Percentiles rank a stretch among this genome's conserved stretches.
phyloP scores from a whole-genome alignment of 176 grass and related monocot species.

The Oryza nivara region DNA sequence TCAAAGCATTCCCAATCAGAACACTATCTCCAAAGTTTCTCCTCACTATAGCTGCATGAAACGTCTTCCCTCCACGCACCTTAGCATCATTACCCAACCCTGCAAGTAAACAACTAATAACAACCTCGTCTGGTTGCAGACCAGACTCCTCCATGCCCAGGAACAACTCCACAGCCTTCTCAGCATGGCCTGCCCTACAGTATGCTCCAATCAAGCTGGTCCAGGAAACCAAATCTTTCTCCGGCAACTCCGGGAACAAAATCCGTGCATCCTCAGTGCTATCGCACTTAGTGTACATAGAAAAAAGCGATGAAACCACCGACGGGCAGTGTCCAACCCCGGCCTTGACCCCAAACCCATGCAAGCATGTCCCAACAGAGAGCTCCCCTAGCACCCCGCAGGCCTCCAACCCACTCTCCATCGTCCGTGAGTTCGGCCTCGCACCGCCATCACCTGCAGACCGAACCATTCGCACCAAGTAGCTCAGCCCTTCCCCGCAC shows the following conservation, averaged over 20 bases:
- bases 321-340: constrained; percentile 31
- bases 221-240: constrained; percentile 79
- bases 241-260: constrained; percentile 57
- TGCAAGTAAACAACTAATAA: constrained; percentile 61
- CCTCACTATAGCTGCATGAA: constrained; percentile 62
- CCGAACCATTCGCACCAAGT: constrained; percentile 56
- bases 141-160: constrained; percentile 48
- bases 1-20: constrained; percentile 59
- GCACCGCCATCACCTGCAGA: not conserved
- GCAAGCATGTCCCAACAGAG: constrained; percentile 54
- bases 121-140: constrained; percentile 65
- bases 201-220: constrained; percentile 65
- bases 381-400: constrained; percentile 53
- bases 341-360: constrained; percentile 51
- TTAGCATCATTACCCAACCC: constrained; percentile 47
- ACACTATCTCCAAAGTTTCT: constrained; percentile 53
- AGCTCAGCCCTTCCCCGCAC: constrained; percentile 24
- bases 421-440: constrained; percentile 60
- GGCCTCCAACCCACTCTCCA: constrained; percentile 65
- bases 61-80: constrained; percentile 43
- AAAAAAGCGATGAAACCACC: constrained; percentile 60
- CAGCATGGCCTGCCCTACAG: constrained; percentile 48
- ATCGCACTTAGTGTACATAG: constrained; percentile 74
- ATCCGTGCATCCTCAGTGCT: constrained; percentile 44
- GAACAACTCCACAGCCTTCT: constrained; percentile 46